Percentiles rank a stretch among this genome's conserved stretches.
phyloP scores from a whole-genome alignment of 768 basidiomycete genomes.

The Rhizopogon vinicolor region DNA sequence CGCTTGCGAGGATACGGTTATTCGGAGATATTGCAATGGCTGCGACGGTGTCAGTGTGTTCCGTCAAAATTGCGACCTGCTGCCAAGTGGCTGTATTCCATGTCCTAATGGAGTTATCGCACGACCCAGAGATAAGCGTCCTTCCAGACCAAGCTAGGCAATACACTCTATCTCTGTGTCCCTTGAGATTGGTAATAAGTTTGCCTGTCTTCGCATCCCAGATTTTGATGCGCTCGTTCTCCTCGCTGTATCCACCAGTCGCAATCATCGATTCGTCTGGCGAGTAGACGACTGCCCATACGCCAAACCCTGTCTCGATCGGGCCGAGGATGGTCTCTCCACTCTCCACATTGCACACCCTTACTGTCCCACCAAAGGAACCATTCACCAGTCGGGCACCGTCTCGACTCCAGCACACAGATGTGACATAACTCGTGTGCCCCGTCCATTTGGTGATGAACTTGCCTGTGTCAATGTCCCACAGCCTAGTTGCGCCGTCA shows the following conservation, averaged over 20 bases:
- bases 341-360: neutral
- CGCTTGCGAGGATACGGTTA: neutral
- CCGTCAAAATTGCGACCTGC: neutral
- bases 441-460: neutral
- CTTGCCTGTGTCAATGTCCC: conserved; percentile 22
- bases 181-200: neutral
- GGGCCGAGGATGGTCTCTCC: neutral
- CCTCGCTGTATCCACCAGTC: conserved; percentile 13
- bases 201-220: neutral
- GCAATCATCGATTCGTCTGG: conserved; percentile 36
- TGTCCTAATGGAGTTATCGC: neutral
- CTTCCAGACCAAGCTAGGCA: neutral
- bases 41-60: neutral
- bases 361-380: neutral
- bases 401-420: neutral
- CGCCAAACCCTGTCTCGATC: too few relatives aligned
- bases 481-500: conserved; percentile 7
- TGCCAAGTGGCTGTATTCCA: neutral
- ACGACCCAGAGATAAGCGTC: neutral
- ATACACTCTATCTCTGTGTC: neutral
- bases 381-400: conserved; percentile 3
- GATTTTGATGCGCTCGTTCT: neutral
- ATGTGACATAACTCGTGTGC: too few relatives aligned
- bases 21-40: neutral
- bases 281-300: conserved; percentile 29